Evolutionary conservation across 2,329 filamentous ascomycete species (phyloP).

Genomic region (Xylariomycetidae sp.): DNA sequence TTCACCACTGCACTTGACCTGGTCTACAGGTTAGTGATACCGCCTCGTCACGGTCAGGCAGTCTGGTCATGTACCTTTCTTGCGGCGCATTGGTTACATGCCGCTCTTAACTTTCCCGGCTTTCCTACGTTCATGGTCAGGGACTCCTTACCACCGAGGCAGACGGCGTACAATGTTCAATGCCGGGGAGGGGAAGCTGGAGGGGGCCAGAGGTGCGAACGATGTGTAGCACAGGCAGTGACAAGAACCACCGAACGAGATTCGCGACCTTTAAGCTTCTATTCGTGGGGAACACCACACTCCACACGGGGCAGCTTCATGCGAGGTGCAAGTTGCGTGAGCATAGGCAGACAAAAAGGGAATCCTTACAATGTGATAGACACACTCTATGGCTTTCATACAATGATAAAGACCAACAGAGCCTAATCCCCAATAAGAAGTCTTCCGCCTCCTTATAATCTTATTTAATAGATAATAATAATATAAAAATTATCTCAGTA

Average conservation of each 20-base stretch:
- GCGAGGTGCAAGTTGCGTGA: no score
- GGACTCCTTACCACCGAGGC: not conserved
- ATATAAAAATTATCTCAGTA: no score
- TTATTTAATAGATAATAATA: no score
- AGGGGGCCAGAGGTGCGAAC: not conserved
- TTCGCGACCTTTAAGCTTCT: constrained; percentile 3
- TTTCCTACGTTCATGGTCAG: constrained; percentile 1
- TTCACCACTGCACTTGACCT: constrained; percentile 3
- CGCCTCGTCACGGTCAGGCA: not conserved
- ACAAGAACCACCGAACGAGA: not conserved
- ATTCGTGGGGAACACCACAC: not conserved
- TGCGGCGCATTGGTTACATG: constrained; percentile 2
- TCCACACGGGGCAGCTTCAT: constrained; percentile 1
- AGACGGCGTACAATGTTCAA: not conserved
- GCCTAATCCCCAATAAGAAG: no score
- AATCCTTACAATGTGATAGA: no score
- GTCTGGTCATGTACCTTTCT: constrained; percentile 1
- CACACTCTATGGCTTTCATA: no score
- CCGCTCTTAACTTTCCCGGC: constrained; percentile 2
- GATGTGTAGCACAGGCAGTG: not conserved
- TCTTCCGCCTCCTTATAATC: no score
- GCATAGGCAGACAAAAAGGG: no score
- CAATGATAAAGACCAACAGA: no score
- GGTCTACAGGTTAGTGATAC: constrained; percentile 1
- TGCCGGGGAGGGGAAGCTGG: not conserved